Evolutionary conservation across 768 basidiomycete species (phyloP).

Genomic region (Trametes maxima): DNA sequence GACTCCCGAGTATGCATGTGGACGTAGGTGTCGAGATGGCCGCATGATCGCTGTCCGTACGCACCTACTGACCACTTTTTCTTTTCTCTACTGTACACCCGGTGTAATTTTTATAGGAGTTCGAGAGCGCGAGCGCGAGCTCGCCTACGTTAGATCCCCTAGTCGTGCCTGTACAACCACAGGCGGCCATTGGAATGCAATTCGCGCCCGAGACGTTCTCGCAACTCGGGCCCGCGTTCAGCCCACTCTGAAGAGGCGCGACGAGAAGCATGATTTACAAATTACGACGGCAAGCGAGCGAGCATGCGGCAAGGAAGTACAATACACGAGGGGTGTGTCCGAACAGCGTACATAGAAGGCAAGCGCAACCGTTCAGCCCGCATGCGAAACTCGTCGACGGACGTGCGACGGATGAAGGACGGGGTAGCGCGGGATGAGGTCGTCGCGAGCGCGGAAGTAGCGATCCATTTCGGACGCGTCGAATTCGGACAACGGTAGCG

Average conservation of each 20-base stretch:
- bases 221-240: conserved; percentile 31
- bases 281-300: conserved; percentile 12
- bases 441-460: conserved; percentile 58
- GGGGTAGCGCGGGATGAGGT: conserved; percentile 32
- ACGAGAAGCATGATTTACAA: conserved; percentile 20
- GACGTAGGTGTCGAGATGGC: conserved; percentile 52
- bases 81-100: not conserved
- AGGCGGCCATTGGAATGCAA: conserved; percentile 22
- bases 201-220: conserved; percentile 28
- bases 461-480: conserved; percentile 74
- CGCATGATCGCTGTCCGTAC: conserved; percentile 26
- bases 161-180: conserved; percentile 26
- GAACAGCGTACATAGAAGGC: not conserved
- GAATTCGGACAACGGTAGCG: conserved; percentile 54
- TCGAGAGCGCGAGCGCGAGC: conserved; percentile 35
- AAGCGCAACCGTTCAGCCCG: conserved; percentile 4
- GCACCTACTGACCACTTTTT: conserved; percentile 12
- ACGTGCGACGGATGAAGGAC: conserved; percentile 30
- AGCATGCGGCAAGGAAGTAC: conserved; percentile 12
- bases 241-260: conserved; percentile 23
- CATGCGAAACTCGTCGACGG: conserved; percentile 23
- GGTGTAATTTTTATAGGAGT: conserved; percentile 32
- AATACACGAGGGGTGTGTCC: conserved; percentile 17
- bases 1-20: conserved; percentile 85
- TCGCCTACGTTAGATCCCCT: conserved; percentile 33